Conservation (phyloP, 306 rosid species). For the Castanea crenata region DNA sequence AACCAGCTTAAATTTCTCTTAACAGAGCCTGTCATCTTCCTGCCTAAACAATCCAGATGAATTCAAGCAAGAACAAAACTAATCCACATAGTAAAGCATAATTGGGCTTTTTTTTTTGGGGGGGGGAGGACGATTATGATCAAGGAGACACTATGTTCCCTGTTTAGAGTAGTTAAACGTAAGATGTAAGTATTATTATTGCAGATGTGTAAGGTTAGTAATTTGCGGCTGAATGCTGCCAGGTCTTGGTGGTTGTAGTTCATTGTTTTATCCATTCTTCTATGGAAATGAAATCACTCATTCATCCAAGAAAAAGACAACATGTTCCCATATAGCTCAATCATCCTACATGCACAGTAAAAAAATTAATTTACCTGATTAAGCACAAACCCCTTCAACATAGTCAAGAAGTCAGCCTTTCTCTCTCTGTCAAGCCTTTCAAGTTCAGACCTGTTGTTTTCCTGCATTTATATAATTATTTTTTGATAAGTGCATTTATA, state of each 20-base stretch:
- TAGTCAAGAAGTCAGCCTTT: conserved; percentile 68
- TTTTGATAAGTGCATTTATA: conserved; percentile 28
- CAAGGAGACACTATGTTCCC: not conserved
- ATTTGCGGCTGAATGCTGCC: too few relatives aligned
- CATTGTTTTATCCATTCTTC: too few relatives aligned
- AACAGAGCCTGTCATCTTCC: not conserved
- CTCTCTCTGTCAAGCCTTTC: conserved; percentile 86
- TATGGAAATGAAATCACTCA: too few relatives aligned
- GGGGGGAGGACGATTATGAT: not conserved
- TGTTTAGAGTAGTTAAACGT: too few relatives aligned
- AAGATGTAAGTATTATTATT: too few relatives aligned
- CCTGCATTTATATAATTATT: conserved; percentile 51
- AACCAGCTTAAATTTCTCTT: not conserved
- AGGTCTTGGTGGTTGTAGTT: too few relatives aligned
- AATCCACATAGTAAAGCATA: not conserved
- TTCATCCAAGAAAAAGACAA: not conserved
- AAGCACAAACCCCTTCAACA: conserved; percentile 90
- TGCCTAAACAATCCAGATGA: not conserved
- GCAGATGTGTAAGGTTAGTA: too few relatives aligned
- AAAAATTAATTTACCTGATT: conserved; percentile 63
- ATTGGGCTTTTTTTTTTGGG: too few relatives aligned
- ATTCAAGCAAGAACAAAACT: not conserved
- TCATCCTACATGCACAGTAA: not conserved
- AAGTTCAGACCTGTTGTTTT: conserved; percentile 85
- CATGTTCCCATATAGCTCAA: not conserved